These are phyloP conservation scores for Neurospora hispaniola DNA, from an alignment of 495 filamentous ascomycete genomes.

Conservation along the genomic window DNA sequence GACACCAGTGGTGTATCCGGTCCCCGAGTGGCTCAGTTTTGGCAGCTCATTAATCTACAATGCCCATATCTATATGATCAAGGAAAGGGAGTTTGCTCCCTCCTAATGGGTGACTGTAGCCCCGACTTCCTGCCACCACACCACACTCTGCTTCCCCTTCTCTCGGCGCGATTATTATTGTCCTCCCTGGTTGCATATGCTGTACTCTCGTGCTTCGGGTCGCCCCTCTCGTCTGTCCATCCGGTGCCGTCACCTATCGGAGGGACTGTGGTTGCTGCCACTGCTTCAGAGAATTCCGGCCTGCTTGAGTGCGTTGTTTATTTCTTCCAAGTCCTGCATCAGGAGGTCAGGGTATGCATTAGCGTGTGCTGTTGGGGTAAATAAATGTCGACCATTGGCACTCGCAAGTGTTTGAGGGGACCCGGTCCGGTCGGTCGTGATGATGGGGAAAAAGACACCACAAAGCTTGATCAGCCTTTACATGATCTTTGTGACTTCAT, in stretches of 20 bases:
- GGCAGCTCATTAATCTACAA: slow-evolving; percentile 22
- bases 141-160: neutral
- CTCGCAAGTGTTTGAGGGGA: slow-evolving; percentile 1
- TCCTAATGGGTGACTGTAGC: slow-evolving; percentile 28
- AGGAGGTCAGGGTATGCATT: slow-evolving; percentile 11
- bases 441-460: slow-evolving; percentile 5
- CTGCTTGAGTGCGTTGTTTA: slow-evolving; percentile 28
- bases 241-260: neutral
- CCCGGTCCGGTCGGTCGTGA: slow-evolving; percentile 1
- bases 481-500: slow-evolving; percentile 94
- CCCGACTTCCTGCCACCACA: slow-evolving; percentile 2
- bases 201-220: neutral
- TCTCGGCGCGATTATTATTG: neutral
- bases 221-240: neutral
- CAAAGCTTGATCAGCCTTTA: slow-evolving; percentile 38
- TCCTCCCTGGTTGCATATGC: neutral
- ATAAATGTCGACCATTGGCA: neutral
- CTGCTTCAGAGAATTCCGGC: slow-evolving; percentile 28
- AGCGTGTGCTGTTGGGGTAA: slow-evolving; percentile 4
- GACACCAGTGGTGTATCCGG: slow-evolving; percentile 6
- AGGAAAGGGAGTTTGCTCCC: slow-evolving; percentile 30
- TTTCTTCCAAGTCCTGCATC: slow-evolving; percentile 25
- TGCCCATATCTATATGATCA: slow-evolving; percentile 23
- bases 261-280: neutral
- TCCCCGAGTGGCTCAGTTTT: slow-evolving; percentile 6